phyloP scores from a whole-genome alignment of 2,329 filamentous ascomycete species.

The Neobulgaria alba region DNA sequence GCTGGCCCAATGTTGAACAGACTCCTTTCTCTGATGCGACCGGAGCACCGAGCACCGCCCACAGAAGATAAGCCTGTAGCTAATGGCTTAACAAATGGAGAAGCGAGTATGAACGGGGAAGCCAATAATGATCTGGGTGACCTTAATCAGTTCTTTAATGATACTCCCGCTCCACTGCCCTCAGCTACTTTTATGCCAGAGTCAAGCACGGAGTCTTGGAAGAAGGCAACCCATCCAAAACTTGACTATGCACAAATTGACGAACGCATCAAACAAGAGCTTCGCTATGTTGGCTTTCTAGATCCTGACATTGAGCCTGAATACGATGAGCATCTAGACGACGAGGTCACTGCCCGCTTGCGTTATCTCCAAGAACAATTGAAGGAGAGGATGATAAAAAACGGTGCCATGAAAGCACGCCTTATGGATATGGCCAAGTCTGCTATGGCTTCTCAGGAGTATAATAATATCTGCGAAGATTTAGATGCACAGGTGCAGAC shows the following conservation, averaged over 20 bases:
- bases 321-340: conserved; percentile 84
- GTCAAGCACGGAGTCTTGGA: conserved; percentile 67
- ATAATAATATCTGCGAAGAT: conserved; percentile 92
- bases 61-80: conserved; percentile 48
- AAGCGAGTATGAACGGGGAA: conserved; percentile 37
- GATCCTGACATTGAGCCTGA: conserved; percentile 60
- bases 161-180: conserved; percentile 34
- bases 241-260: conserved; percentile 83
- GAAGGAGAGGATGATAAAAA: conserved; percentile 74
- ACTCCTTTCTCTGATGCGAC: conserved; percentile 70
- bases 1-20: conserved; percentile 79
- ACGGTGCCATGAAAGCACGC: conserved; percentile 82
- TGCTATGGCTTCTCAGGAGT: conserved; percentile 93
- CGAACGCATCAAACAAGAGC: conserved; percentile 82
- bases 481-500: conserved; percentile 91
- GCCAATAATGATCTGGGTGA: conserved; percentile 29
- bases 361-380: conserved; percentile 77
- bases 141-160: conserved; percentile 20
- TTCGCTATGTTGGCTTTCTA: conserved; percentile 84
- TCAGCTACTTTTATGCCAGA: conserved; percentile 76
- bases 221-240: conserved; percentile 64
- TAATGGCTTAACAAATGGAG: conserved; percentile 44
- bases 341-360: conserved; percentile 85
- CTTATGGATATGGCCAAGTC: conserved; percentile 83
- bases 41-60: conserved; percentile 53